Base-by-base conservation (phyloP, 2,329 filamentous ascomycete genomes). In the Colletotrichum zoysiae region DNA sequence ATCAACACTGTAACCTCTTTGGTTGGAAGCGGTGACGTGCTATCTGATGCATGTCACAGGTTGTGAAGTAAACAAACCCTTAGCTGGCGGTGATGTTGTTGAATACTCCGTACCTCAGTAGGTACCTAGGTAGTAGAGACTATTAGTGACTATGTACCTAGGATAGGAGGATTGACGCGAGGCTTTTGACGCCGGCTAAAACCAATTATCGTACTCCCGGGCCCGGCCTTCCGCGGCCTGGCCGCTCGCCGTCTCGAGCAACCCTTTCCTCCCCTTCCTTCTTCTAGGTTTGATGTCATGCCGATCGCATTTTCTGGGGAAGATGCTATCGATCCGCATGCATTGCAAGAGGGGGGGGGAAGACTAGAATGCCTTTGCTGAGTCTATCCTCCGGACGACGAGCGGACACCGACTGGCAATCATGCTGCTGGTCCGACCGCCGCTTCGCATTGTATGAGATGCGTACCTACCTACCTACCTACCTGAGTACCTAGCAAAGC, bases 381-480 rank as follows among this genome's bases (percentile, higher is more conserved):
- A 50, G 40, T 18, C 35, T 33, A 38, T 23, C 50, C 44, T 51
- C 60, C 23, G 42, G 40, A 65, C 30, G 62, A 65, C 8, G 40
- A 20, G 40, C 63, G 30, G 23, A 40, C 30, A 26, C 30, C 30
- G n/a, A n/a, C 30, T 23, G 11, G 23, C 23, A 56, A 5, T 60
- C n/a, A 60, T 66, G 55, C 64, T 14, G n/a, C 38, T 18, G 23
- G 61, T 56, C 61, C 12, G 40, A 64, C 23, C 61, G 48, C 50
- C 35, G 38, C 50, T 23, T 23, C 14, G 61, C 61, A 64, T 64
- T 33, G 7, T 18, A 6, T 26, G 51, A 38, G 23, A 38, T 6
- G 38, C 35, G 20, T 35, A 42, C 35, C 26, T 26, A 26, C 3
- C n/a, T n/a, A n/a, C n/a, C n/a, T n/a, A n/a, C n/a, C n/a, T n/a